These are phyloP conservation scores for Periconia sp. DNA, from an alignment of 2,329 filamentous ascomycete species.

Conservation along the genomic window DNA sequence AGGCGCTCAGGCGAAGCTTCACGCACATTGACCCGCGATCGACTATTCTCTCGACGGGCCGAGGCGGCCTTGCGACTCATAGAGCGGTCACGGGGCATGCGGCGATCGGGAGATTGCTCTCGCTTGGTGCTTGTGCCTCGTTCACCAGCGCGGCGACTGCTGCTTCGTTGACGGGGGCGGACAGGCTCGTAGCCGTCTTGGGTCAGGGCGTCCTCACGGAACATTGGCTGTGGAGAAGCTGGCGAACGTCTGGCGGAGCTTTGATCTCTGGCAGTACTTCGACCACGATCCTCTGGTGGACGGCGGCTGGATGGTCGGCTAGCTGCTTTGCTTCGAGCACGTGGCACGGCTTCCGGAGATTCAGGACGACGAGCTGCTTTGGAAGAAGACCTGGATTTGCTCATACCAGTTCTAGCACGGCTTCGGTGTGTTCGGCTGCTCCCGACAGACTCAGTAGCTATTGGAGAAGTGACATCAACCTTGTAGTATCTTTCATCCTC, in stretches of 20 bases:
- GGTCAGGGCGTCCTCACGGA: slow-evolving; percentile 61
- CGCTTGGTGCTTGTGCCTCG: slow-evolving; percentile 50
- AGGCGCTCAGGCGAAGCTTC: slow-evolving; percentile 39
- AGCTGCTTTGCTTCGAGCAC: slow-evolving; percentile 34
- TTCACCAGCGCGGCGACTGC: slow-evolving; percentile 56
- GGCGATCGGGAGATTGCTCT: slow-evolving; percentile 55
- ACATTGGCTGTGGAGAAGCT: slow-evolving; percentile 80
- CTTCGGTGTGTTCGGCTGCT: slow-evolving; percentile 44
- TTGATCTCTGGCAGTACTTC: slow-evolving; percentile 46
- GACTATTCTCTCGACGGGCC: slow-evolving; percentile 36
- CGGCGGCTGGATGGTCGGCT: slow-evolving; percentile 46
- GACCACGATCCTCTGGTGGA: slow-evolving; percentile 38
- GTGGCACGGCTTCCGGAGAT: slow-evolving; percentile 39
- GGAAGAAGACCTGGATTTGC: slow-evolving; percentile 45
- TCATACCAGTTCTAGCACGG: slow-evolving; percentile 36
- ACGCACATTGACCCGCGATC: slow-evolving; percentile 41
- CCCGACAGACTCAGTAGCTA: slow-evolving; percentile 44
- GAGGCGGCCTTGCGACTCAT: slow-evolving; percentile 41
- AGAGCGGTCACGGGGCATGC: slow-evolving; percentile 42
- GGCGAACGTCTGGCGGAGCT: slow-evolving; percentile 72
- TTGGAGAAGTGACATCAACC: slow-evolving; percentile 42
- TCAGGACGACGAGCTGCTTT: slow-evolving; percentile 40
- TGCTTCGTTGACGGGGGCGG: slow-evolving; percentile 58
- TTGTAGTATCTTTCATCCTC: slow-evolving; percentile 58
- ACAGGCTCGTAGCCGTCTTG: slow-evolving; percentile 68